phyloP scores from a whole-genome alignment of 2,329 filamentous ascomycete genomes.

The Setomelanomma holmii region DNA sequence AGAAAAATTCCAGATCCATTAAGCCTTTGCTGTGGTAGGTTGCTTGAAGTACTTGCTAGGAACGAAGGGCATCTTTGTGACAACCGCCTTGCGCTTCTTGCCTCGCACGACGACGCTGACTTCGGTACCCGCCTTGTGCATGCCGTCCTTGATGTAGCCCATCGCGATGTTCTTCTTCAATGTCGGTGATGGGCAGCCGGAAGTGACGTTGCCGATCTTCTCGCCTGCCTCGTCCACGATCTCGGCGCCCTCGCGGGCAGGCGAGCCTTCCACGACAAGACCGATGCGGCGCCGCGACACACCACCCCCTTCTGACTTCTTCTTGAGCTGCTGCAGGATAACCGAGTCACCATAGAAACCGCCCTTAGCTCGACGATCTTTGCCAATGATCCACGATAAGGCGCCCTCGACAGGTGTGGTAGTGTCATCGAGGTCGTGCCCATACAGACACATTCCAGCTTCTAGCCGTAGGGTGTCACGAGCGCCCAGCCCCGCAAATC shows the following conservation, averaged over 20 bases:
- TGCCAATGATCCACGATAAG: constrained; percentile 83
- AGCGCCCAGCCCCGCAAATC: constrained; percentile 86
- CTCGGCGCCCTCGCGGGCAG: constrained; percentile 86
- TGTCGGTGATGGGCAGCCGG: constrained; percentile 86
- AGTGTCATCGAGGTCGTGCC: constrained; percentile 89
- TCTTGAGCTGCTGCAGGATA: constrained; percentile 78
- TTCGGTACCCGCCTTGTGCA: constrained; percentile 85
- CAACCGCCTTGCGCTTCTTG: constrained; percentile 74
- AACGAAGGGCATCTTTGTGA: constrained; percentile 90
- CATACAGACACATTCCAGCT: constrained; percentile 99
- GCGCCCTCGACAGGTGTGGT: constrained; percentile 73
- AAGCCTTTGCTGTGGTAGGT: constrained; percentile 32
- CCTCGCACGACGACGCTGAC: constrained; percentile 79
- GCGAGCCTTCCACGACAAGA: constrained; percentile 81
- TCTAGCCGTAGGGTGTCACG: constrained; percentile 92
- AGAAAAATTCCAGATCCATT: background rate
- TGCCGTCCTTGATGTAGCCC: constrained; percentile 83
- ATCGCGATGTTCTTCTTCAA: constrained; percentile 93
- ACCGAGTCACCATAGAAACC: constrained; percentile 86
- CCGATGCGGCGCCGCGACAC: constrained; percentile 79
- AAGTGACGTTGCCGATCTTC: constrained; percentile 81
- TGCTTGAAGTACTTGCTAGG: constrained; percentile 73
- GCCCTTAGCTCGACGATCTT: constrained; percentile 71
- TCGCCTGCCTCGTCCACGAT: constrained; percentile 71
- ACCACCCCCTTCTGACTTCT: constrained; percentile 74